phyloP scores from a whole-genome alignment of 768 basidiomycete genomes.

The Pulveroboletus sp. region DNA sequence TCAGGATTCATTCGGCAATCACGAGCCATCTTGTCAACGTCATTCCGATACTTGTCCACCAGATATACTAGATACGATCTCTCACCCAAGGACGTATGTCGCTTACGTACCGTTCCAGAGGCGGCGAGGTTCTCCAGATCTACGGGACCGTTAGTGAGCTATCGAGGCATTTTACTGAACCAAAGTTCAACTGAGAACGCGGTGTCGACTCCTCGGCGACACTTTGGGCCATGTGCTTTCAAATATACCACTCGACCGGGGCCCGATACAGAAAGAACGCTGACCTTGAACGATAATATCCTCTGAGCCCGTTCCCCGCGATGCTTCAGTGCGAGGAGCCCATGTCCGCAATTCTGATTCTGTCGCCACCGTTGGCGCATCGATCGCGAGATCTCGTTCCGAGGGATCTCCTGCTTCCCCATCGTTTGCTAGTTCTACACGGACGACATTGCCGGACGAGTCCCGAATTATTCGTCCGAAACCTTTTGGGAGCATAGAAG shows the following conservation, averaged over 20 bases:
- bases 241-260: neutral
- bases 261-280: slow-evolving; percentile 10
- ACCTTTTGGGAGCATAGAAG: slow-evolving; percentile 47
- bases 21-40: slow-evolving; percentile 70
- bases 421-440: slow-evolving; percentile 59
- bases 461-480: slow-evolving; percentile 83
- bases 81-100: slow-evolving; percentile 70
- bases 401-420: slow-evolving; percentile 31
- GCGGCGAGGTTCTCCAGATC: slow-evolving; percentile 64
- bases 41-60: slow-evolving; percentile 62
- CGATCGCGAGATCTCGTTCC: slow-evolving; percentile 35
- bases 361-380: slow-evolving; percentile 25
- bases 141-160: slow-evolving; percentile 27
- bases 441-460: slow-evolving; percentile 66
- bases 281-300: slow-evolving; percentile 31
- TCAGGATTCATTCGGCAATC: slow-evolving; percentile 77
- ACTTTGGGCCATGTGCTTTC: neutral
- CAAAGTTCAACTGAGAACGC: neutral
- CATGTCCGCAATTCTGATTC: slow-evolving; percentile 19
- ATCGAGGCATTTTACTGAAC: neutral
- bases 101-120: slow-evolving; percentile 41
- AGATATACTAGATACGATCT: slow-evolving; percentile 59
- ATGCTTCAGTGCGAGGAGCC: slow-evolving; percentile 5
- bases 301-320: neutral
- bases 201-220: neutral